Conservation (phyloP, 169 alveolate genomes). For the Eimeria necatrix region DNA sequence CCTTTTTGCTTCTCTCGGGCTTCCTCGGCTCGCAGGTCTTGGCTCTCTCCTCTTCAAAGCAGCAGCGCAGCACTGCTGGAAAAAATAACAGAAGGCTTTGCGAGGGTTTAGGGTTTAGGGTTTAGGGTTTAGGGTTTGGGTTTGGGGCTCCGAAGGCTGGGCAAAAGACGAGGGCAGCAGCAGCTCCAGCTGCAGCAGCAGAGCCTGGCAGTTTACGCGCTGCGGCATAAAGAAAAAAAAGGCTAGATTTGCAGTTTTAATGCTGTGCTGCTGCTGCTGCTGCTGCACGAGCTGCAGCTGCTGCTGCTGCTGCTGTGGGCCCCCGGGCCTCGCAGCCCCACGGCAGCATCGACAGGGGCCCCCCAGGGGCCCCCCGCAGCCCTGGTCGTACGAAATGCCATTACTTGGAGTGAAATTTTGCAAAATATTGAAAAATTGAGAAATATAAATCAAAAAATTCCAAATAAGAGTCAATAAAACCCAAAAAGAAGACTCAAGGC, state of each 20-base stretch:
- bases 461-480: too few relatives aligned
- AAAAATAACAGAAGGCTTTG: background rate
- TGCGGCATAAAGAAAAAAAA: too few relatives aligned
- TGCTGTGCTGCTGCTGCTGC: background rate
- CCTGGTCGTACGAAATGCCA: too few relatives aligned
- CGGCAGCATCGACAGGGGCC: background rate
- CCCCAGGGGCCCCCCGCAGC: background rate
- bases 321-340: background rate
- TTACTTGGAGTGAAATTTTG: background rate
- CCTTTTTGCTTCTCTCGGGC: background rate
- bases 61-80: background rate
- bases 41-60: background rate
- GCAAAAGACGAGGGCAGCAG: background rate
- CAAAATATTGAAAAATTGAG: too few relatives aligned
- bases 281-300: background rate
- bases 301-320: background rate
- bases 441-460: too few relatives aligned
- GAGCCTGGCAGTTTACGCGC: background rate
- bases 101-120: background rate
- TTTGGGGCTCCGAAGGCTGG: background rate
- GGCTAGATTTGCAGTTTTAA: too few relatives aligned
- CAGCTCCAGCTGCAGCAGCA: background rate
- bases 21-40: background rate
- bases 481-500: too few relatives aligned
- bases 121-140: constrained; percentile 8